Conservation (phyloP, 140 eudicot genomes). For the Oenanthe javanica region DNA sequence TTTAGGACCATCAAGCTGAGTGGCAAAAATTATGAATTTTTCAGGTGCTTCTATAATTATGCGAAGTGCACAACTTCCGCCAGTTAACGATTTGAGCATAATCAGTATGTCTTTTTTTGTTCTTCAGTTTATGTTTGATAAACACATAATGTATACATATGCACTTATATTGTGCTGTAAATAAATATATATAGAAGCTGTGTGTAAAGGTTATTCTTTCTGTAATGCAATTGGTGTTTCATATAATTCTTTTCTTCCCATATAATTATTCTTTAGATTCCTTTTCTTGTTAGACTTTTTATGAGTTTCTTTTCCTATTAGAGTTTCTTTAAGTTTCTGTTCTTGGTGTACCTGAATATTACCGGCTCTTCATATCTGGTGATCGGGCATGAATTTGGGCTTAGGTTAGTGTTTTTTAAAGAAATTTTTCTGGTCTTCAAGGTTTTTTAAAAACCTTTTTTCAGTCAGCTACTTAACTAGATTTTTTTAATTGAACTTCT, state of each 20-base stretch:
- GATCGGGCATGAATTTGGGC: constrained; percentile 24
- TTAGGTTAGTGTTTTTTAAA: constrained; percentile 19
- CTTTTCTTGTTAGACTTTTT: background rate
- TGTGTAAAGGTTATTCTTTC: constrained; percentile 16
- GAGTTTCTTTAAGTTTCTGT: background rate
- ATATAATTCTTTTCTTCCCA: constrained; percentile 17
- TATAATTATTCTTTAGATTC: constrained; percentile 11
- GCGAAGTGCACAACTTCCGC: constrained; percentile 36
- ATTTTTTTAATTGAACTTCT: background rate
- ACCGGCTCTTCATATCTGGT: background rate
- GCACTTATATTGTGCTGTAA: background rate
- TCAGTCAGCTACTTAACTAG: background rate
- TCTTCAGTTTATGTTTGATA: background rate
- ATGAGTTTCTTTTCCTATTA: background rate
- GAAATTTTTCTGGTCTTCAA: background rate
- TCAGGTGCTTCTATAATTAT: constrained; percentile 13
- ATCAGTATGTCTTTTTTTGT: constrained; percentile 36
- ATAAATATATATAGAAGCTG: background rate
- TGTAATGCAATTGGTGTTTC: constrained; percentile 7
- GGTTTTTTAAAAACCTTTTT: background rate
- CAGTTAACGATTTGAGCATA: constrained; percentile 33
- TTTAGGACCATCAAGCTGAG: background rate
- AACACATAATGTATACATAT: background rate
- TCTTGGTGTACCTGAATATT: background rate
- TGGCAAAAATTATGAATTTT: background rate